phyloP scores from a whole-genome alignment of 2,329 filamentous ascomycete genomes.

The Lachnellula suecica region DNA sequence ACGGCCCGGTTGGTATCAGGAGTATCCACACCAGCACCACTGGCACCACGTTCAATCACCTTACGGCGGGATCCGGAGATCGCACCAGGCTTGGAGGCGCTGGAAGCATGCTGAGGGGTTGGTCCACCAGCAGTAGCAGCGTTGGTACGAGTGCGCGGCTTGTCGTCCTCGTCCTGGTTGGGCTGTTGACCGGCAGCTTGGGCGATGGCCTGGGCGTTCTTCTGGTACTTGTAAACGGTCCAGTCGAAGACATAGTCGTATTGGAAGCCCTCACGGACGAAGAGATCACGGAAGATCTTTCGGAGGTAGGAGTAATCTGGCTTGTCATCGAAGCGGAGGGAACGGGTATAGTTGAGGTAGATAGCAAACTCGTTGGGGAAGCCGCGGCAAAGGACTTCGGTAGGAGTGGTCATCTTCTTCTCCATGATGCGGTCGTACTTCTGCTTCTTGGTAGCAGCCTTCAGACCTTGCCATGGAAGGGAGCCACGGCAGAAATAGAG shows the following conservation, averaged over 20 bases:
- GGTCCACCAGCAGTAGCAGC: conserved; percentile 63
- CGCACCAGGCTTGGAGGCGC: conserved; percentile 68
- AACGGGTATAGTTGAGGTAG: conserved; percentile 98
- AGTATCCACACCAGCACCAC: conserved; percentile 58
- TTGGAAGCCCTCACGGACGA: conserved; percentile 98
- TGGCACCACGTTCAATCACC: conserved; percentile 69
- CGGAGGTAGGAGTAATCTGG: conserved; percentile 99
- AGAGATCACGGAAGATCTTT: conserved; percentile 99
- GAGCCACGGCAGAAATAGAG: conserved; percentile 99
- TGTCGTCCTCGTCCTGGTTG: conserved; percentile 73
- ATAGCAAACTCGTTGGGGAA: conserved; percentile 99
- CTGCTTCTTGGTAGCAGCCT: conserved; percentile 99
- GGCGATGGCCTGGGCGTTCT: conserved; percentile 94
- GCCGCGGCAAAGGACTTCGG: conserved; percentile 96
- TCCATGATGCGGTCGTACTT: conserved; percentile 99
- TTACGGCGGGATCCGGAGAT: conserved; percentile 78
- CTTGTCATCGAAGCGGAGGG: conserved; percentile 98
- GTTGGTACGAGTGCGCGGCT: conserved; percentile 66
- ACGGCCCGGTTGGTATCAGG: conserved; percentile 73
- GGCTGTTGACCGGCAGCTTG: conserved; percentile 69
- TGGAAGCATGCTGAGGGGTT: conserved; percentile 48
- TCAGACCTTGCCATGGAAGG: conserved; percentile 96
- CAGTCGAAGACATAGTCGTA: conserved; percentile 99
- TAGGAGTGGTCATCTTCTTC: conserved; percentile 99
- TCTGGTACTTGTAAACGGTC: conserved; percentile 99